phyloP scores from a whole-genome alignment of 2,329 filamentous ascomycete species.

The Phialocephala subalpina region DNA sequence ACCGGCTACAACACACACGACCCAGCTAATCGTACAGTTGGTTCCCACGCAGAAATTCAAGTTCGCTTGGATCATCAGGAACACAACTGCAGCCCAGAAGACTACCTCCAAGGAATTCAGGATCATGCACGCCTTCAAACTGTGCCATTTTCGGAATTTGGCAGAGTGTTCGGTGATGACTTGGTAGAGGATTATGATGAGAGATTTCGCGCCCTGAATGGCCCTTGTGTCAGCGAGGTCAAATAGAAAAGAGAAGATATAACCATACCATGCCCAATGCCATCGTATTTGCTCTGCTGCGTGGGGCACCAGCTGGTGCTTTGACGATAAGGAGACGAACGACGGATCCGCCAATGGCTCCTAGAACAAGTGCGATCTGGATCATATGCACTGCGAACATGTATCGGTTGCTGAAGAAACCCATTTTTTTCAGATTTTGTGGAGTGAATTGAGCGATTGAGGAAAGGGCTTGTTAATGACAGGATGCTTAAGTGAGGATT shows the following conservation, averaged over 20 bases:
- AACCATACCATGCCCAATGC: conserved; percentile 34
- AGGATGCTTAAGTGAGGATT: not conserved
- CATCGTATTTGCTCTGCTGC: conserved; percentile 24
- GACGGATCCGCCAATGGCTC: conserved; percentile 13
- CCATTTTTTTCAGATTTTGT: conserved; percentile 7
- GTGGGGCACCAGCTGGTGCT: conserved; percentile 2
- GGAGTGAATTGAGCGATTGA: not conserved
- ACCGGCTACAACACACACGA: not conserved
- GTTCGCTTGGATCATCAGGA: conserved; percentile 40
- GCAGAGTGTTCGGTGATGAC: conserved; percentile 48
- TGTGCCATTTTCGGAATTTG: conserved; percentile 47
- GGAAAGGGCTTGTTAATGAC: not conserved
- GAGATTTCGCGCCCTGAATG: conserved; percentile 47
- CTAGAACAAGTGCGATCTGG: conserved; percentile 20
- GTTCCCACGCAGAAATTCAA: conserved; percentile 28
- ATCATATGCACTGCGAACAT: conserved; percentile 22
- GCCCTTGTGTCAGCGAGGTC: conserved; percentile 1
- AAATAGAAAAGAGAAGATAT: not conserved
- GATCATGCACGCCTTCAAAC: conserved; percentile 50
- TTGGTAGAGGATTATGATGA: conserved; percentile 51
- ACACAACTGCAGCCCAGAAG: conserved; percentile 50
- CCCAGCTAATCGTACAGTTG: conserved; percentile 33
- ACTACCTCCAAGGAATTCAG: conserved; percentile 51
- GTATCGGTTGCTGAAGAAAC: conserved; percentile 13
- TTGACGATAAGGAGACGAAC: conserved; percentile 20